Evolutionary conservation across 108 stramenopile species (phyloP), one percentile per base, ranked within the genome.

Genomic region (Craspedostauros australis): DNA sequence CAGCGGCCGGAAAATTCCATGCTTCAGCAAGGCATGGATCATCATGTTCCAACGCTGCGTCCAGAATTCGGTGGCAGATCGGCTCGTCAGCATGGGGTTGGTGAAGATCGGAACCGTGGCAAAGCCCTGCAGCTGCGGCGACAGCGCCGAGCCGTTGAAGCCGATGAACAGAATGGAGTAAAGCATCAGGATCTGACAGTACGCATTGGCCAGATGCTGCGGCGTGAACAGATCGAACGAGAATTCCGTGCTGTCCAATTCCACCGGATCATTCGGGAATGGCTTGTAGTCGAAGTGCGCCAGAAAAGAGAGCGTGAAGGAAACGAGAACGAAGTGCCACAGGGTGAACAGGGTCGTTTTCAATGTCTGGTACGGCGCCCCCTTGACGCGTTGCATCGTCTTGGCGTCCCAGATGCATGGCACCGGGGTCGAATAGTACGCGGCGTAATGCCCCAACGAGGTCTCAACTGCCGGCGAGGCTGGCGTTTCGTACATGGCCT

Each of bases 11-110:
- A 72, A 80, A 20, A 64, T 62, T 23, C 71, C 74, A 39, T 58
- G n/a, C 70, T 77, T 79, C n/a, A 79, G 52, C 31, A 46, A 9
- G 6, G 24, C n/a, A 16, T 72, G 73, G 1, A 63, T 60, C 18
- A 62, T 25, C 20, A 54, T 22, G 43, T 77, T 77, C 76, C 76
- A 77, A 34, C 63, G 58, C 39, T 67, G 37, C 0, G 60, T 47
- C 76, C 76, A 77, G 28, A 72, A 77, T 3, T 77, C 71, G 7
- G 67, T 64, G 11, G 62, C 46, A 4, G 66, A 50, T 24, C 39
- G 48, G 30, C 68, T 70, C 26, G 55, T 68, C 18, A 60, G 45
- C 30, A 76, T 46, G 12, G 75, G 75, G 29, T 54, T 54, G 42
- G 53, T 54, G 34, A 76, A 69, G 1, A 66, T 16, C 15, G 15